Conservation (phyloP, 305 asterid species). For the Plantago lanceolata region DNA sequence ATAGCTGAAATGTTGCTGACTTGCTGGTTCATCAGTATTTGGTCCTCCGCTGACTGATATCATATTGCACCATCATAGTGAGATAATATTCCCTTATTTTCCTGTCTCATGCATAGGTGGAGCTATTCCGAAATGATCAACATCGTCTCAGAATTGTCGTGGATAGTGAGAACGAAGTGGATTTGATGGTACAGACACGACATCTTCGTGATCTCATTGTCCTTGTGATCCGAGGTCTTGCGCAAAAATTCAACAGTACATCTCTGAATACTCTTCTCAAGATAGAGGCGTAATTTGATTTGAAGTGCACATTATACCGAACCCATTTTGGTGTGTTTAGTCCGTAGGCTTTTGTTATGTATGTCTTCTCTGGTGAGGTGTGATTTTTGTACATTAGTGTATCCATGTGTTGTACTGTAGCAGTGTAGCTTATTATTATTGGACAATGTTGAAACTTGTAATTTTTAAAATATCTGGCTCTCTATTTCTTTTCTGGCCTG, state of each 20-base stretch:
- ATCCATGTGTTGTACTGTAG: not conserved
- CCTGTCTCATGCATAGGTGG: constrained; percentile 49
- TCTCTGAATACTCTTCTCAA: constrained; percentile 92
- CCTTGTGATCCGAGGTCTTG: constrained; percentile 87
- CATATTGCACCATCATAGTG: not conserved
- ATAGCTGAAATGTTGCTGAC: not conserved
- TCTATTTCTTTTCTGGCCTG: too few relatives aligned
- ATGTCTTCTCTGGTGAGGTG: not conserved
- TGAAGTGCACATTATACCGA: constrained; percentile 7
- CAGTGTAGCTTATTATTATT: constrained; percentile 17
- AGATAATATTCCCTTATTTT: not conserved
- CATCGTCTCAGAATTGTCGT: constrained; percentile 89
- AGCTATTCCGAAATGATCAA: constrained; percentile 85
- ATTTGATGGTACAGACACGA: constrained; percentile 92
- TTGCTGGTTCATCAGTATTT: not conserved
- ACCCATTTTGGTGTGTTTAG: constrained; percentile 18
- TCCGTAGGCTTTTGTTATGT: not conserved
- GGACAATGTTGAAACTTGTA: not conserved
- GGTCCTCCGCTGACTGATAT: too few relatives aligned
- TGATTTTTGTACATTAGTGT: constrained; percentile 1
- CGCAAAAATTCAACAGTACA: constrained; percentile 93
- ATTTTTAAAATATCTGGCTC: too few relatives aligned
- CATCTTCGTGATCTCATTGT: constrained; percentile 91
- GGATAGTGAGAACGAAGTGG: constrained; percentile 91
- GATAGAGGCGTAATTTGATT: constrained; percentile 48